phyloP scores from a whole-genome alignment of 2,329 filamentous ascomycete species.

The Alternaria solani region DNA sequence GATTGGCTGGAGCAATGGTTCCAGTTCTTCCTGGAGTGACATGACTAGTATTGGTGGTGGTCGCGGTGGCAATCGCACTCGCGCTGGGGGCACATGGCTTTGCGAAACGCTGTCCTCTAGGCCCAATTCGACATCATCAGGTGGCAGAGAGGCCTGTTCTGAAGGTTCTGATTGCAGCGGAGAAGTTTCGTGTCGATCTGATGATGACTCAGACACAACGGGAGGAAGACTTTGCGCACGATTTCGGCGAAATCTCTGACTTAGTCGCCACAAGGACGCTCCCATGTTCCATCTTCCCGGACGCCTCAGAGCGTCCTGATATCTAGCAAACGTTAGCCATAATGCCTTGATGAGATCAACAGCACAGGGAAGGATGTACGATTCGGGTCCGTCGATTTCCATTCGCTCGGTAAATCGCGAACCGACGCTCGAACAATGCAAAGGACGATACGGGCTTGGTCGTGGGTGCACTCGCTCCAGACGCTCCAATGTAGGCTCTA shows the following conservation, averaged over 20 bases:
- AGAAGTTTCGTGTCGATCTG: background rate
- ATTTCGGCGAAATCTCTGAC: background rate
- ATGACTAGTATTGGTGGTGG: background rate
- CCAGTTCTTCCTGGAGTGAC: background rate
- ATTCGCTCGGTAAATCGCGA: background rate
- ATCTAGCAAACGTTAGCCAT: background rate
- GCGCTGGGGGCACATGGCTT: accelerated
- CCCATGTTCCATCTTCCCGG: background rate
- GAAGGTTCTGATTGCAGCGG: background rate
- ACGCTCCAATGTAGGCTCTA: background rate
- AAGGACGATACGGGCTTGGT: background rate
- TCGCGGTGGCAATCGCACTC: background rate
- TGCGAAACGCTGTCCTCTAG: background rate
- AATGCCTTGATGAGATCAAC: background rate
- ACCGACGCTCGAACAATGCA: background rate
- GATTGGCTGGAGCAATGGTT: background rate
- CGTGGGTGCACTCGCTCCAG: background rate
- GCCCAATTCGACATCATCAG: background rate
- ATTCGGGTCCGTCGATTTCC: background rate
- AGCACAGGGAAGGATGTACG: background rate
- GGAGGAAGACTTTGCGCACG: background rate
- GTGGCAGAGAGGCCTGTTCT: background rate
- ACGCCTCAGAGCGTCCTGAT: background rate
- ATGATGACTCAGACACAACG: background rate
- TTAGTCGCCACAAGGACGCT: background rate